A percentile compares a stretch with the other conserved stretches of the same genome.
Evolutionary conservation across 2,329 filamentous ascomycete genomes (phyloP).

Genomic region (Huntiella savannae): DNA sequence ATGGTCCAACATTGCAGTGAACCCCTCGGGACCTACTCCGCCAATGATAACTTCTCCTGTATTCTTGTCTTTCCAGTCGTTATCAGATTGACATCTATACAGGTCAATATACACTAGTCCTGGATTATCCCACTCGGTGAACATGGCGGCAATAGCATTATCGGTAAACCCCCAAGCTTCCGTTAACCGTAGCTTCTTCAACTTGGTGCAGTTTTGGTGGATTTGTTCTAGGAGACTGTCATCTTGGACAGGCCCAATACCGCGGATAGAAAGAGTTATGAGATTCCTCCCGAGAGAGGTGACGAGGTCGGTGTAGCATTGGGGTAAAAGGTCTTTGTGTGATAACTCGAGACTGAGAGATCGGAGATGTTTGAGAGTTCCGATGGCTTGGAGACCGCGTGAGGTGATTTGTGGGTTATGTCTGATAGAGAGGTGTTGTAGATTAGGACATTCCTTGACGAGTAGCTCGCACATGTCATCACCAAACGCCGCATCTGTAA

Average conservation of each 20-base stretch:
- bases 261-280: slow-evolving; percentile 58
- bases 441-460: slow-evolving; percentile 41
- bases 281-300: slow-evolving; percentile 42
- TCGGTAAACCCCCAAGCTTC: slow-evolving; percentile 63
- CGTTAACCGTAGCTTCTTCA: slow-evolving; percentile 64
- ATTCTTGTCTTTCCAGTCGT: slow-evolving; percentile 28
- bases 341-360: slow-evolving; percentile 58
- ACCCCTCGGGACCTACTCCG: slow-evolving; percentile 58
- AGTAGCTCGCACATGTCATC: slow-evolving; percentile 50
- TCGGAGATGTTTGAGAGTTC: slow-evolving; percentile 41
- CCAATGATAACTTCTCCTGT: slow-evolving; percentile 26
- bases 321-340: slow-evolving; percentile 30
- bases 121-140: slow-evolving; percentile 57
- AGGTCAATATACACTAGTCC: slow-evolving; percentile 54
- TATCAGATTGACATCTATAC: slow-evolving; percentile 57
- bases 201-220: slow-evolving; percentile 44
- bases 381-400: slow-evolving; percentile 45
- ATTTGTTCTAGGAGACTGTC: slow-evolving; percentile 53
- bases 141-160: slow-evolving; percentile 50
- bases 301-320: slow-evolving; percentile 42
- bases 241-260: slow-evolving; percentile 41
- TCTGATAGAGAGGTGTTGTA: slow-evolving; percentile 60
- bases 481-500: slow-evolving; percentile 64
- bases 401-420: slow-evolving; percentile 59
- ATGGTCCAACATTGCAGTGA: slow-evolving; percentile 67